Evolutionary conservation across 176 grass and related monocot genomes (phyloP).

Genomic region (Alopecurus myosuroides): DNA sequence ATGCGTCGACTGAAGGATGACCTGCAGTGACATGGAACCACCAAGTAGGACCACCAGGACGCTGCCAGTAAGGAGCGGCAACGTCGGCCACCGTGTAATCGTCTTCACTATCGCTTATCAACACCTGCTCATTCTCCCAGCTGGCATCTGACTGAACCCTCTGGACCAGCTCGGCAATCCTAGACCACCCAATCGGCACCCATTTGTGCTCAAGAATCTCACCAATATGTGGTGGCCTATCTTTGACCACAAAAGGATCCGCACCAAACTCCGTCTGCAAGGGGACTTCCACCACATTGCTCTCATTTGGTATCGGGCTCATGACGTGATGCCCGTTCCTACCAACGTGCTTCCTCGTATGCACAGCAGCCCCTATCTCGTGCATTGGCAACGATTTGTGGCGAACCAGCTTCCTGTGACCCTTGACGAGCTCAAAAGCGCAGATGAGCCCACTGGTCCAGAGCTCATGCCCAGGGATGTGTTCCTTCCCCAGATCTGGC

Average conservation of each 20-base stretch:
- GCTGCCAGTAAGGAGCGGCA: slow-evolving; percentile 89
- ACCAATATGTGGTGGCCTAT: slow-evolving; percentile 1
- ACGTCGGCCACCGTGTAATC: slow-evolving; percentile 91
- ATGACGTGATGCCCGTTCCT: background rate
- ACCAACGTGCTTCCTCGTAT: slow-evolving; percentile 23
- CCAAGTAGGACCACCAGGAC: slow-evolving; percentile 82
- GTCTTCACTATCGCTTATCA: slow-evolving; percentile 63
- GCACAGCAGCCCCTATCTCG: background rate
- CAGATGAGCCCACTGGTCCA: slow-evolving; percentile 88
- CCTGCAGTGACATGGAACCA: slow-evolving; percentile 86
- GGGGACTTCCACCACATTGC: slow-evolving; percentile 8
- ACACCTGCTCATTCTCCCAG: slow-evolving; percentile 63
- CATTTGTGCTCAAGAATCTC: slow-evolving; percentile 59
- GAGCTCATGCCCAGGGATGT: slow-evolving; percentile 49
- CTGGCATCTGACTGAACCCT: slow-evolving; percentile 71
- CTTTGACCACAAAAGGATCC: slow-evolving; percentile 32
- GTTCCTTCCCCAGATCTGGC: slow-evolving; percentile 40
- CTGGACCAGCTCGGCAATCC: slow-evolving; percentile 68
- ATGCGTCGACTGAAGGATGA: slow-evolving; percentile 51
- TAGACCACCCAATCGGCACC: slow-evolving; percentile 90
- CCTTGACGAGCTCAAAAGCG: slow-evolving; percentile 76
- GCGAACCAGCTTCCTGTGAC: slow-evolving; percentile 16
- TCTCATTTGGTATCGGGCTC: slow-evolving; percentile 21
- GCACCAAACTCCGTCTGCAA: background rate
- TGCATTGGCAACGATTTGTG: slow-evolving; percentile 33